These are phyloP conservation scores for Rhizopus sp. DNA, from an alignment of 371 early-diverging fungal species.

Conservation along the genomic window DNA sequence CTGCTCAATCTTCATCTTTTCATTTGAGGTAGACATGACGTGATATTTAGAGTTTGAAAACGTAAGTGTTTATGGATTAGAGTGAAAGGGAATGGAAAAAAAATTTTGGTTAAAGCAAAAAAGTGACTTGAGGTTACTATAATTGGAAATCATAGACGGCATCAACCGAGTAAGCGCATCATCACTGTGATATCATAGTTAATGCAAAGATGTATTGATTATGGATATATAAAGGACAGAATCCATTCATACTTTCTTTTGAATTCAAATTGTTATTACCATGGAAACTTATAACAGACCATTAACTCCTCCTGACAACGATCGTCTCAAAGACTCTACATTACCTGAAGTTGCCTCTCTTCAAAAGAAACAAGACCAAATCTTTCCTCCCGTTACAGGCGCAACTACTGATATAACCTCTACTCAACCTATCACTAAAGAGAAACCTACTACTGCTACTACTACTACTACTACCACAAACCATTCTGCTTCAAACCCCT, in stretches of 20 bases:
- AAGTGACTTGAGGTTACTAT: neutral
- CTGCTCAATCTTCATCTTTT: slow-evolving; percentile 79
- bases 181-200: slow-evolving; percentile 5
- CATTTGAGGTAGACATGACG: slow-evolving; percentile 3
- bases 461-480: neutral
- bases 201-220: neutral
- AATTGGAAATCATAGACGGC: neutral
- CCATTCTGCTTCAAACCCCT: neutral
- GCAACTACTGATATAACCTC: too few relatives aligned
- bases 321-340: neutral
- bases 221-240: neutral
- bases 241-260: neutral
- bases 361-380: slow-evolving; percentile 5
- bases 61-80: neutral
- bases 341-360: neutral
- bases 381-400: neutral
- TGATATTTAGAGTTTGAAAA: neutral
- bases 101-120: neutral
- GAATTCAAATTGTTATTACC: neutral
- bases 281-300: slow-evolving; percentile 7
- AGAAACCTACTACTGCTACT: too few relatives aligned
- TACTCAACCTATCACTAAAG: too few relatives aligned
- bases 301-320: slow-evolving; percentile 2
- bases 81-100: neutral
- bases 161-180: neutral